These are phyloP conservation scores for Lodderomyces parapsilosis DNA, from an alignment of 1,139 yeast genomes.

Conservation along the genomic window DNA sequence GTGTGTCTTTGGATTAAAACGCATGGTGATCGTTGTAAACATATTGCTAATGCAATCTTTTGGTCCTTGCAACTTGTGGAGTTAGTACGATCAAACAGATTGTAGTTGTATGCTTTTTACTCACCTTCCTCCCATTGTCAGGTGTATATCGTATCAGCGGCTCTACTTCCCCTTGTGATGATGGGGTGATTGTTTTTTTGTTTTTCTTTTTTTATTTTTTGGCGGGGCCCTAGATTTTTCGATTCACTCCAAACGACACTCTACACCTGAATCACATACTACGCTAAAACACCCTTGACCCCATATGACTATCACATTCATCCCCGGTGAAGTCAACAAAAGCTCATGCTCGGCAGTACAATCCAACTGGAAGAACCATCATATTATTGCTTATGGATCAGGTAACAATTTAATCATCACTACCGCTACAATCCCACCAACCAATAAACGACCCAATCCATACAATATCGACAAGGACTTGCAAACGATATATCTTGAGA, in stretches of 20 bases:
- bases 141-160: too few relatives aligned
- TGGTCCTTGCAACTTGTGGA: conserved; percentile 84
- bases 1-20: conserved; percentile 87
- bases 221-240: background rate
- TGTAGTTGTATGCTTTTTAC: conserved; percentile 13
- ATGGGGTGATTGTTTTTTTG: background rate
- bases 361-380: conserved; percentile 65
- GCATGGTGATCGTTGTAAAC: conserved; percentile 94
- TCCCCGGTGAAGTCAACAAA: conserved; percentile 83
- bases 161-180: too few relatives aligned
- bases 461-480: conserved; percentile 35
- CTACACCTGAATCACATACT: too few relatives aligned
- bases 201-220: background rate
- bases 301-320: conserved; percentile 63
- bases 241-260: background rate
- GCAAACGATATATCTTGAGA: conserved; percentile 73
- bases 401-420: conserved; percentile 79
- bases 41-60: conserved; percentile 87
- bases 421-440: conserved; percentile 17
- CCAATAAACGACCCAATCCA: conserved; percentile 14
- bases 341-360: conserved; percentile 57
- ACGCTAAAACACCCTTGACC: too few relatives aligned
- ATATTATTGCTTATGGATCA: conserved; percentile 74
- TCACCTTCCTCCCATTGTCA: conserved; percentile 33
- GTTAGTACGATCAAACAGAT: conserved; percentile 2